These are phyloP conservation scores for Sporodiniella umbellata DNA, from an alignment of 371 early-diverging fungal genomes.

Conservation along the genomic window DNA sequence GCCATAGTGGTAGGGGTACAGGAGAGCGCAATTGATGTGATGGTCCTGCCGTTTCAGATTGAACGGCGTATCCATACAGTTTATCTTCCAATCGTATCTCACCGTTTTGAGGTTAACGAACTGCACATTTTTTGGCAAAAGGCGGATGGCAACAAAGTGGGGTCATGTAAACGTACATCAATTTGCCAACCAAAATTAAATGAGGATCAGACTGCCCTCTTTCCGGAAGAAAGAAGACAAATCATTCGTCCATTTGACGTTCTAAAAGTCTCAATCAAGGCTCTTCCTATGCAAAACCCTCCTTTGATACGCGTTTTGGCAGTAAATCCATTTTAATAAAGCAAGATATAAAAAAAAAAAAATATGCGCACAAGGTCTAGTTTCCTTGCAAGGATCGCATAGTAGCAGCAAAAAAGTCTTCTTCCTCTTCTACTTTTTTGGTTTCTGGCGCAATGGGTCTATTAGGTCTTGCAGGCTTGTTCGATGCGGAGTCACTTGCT, in stretches of 20 bases:
- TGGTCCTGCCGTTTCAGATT: constrained; percentile 55
- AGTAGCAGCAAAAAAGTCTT: constrained; percentile 47
- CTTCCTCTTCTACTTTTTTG: constrained; percentile 16
- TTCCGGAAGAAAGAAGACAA: constrained; percentile 42
- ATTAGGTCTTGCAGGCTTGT: no score
- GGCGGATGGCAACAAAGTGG: constrained; percentile 9
- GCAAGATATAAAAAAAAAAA: background rate
- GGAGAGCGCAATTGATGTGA: constrained; percentile 58
- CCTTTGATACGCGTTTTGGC: constrained; percentile 67
- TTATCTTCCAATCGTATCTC: constrained; percentile 36
- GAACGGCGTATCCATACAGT: constrained; percentile 53
- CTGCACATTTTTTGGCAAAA: constrained; percentile 52
- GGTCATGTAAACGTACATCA: background rate
- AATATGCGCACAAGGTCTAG: no score
- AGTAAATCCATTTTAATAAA: constrained; percentile 53
- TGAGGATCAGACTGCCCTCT: background rate
- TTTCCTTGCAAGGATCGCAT: constrained; percentile 33
- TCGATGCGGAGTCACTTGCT: no score
- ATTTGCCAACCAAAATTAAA: background rate
- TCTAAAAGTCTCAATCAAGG: constrained; percentile 60
- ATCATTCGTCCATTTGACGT: constrained; percentile 61
- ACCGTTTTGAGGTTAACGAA: constrained; percentile 41
- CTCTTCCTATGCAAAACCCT: constrained; percentile 60
- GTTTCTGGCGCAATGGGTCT: background rate
- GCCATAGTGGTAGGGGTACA: constrained; percentile 49